These are phyloP conservation scores for Metschnikowia cerradonensis DNA, from an alignment of 805 yeast genomes.

Conservation along the genomic window DNA sequence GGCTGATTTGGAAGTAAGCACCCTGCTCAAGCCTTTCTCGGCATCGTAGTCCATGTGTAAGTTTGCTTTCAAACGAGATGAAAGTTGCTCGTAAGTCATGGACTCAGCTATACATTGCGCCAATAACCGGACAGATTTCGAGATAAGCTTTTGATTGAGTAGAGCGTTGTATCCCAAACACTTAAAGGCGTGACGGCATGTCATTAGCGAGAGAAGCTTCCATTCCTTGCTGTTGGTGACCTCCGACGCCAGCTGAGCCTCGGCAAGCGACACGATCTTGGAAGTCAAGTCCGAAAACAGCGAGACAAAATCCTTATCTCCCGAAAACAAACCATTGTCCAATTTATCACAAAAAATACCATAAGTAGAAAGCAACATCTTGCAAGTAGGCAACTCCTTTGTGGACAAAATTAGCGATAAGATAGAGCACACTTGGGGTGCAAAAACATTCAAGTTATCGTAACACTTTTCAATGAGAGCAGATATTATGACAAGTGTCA, in stretches of 20 bases:
- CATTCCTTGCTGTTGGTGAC: slow-evolving; percentile 41
- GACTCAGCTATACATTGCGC: slow-evolving; percentile 29
- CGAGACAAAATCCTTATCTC: slow-evolving; percentile 56
- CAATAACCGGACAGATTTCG: slow-evolving; percentile 35
- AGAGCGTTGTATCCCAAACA: slow-evolving; percentile 34
- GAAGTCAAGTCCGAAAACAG: slow-evolving; percentile 31
- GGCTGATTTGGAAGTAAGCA: slow-evolving; percentile 22
- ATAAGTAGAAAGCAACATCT: slow-evolving; percentile 47
- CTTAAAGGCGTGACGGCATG: slow-evolving; percentile 37
- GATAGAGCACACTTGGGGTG: slow-evolving; percentile 61
- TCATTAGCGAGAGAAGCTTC: slow-evolving; percentile 39
- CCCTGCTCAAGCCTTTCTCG: slow-evolving; percentile 24
- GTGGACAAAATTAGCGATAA: slow-evolving; percentile 48
- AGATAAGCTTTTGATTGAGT: slow-evolving; percentile 27
- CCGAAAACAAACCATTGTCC: slow-evolving; percentile 60
- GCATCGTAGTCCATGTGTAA: slow-evolving; percentile 27
- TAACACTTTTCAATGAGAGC: slow-evolving; percentile 72
- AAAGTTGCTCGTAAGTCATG: slow-evolving; percentile 19
- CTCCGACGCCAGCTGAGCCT: slow-evolving; percentile 10
- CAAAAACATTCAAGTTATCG: slow-evolving; percentile 81
- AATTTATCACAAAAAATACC: slow-evolving; percentile 33
- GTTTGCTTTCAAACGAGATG: slow-evolving; percentile 22
- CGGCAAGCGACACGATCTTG: slow-evolving; percentile 16
- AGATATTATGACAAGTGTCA: slow-evolving; percentile 66
- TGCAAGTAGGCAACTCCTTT: slow-evolving; percentile 60